These are phyloP conservation scores for Juncus inflexus DNA, from an alignment of 176 grass and related monocot species.

Conservation along the genomic window DNA sequence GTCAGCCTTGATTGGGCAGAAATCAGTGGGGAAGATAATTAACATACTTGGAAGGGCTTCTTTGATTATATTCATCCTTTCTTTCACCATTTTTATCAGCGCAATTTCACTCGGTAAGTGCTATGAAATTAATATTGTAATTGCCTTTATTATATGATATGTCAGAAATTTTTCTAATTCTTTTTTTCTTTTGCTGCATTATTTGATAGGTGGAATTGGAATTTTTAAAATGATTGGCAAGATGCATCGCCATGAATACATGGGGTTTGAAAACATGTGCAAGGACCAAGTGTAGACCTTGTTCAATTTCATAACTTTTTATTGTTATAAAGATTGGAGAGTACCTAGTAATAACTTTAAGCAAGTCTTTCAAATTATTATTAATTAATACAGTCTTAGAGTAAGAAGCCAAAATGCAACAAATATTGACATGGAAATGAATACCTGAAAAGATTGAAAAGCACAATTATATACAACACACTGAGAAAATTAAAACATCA, in stretches of 20 bases:
- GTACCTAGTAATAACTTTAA: not conserved
- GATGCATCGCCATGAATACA: slow-evolving; percentile 49
- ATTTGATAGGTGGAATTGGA: slow-evolving; percentile 51
- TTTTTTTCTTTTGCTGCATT: not conserved
- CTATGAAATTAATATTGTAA: not conserved
- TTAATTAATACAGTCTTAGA: too few species aligned
- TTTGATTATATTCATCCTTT: slow-evolving; percentile 61
- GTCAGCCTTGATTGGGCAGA: slow-evolving; percentile 44
- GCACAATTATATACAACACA: too few species aligned
- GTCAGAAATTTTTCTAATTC: too few species aligned
- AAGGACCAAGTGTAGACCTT: slow-evolving; percentile 22
- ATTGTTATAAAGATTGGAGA: not conserved
- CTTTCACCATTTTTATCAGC: slow-evolving; percentile 64
- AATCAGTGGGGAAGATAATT: slow-evolving; percentile 45
- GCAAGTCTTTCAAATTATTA: too few species aligned
- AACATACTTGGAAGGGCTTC: slow-evolving; percentile 52
- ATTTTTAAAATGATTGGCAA: slow-evolving; percentile 42
- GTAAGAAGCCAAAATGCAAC: too few species aligned
- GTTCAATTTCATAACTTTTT: too few species aligned
- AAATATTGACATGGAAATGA: too few species aligned
- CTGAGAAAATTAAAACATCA: too few species aligned
- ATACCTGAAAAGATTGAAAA: too few species aligned
- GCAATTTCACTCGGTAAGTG: slow-evolving; percentile 47
- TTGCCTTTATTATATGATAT: not conserved
- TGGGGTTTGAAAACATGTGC: slow-evolving; percentile 65